A percentile compares a stretch with the other conserved stretches of the same genome.
These are phyloP conservation scores for Balamuthia mandrillaris DNA, from an alignment of 208 protist genomes.

Conservation along the genomic window DNA sequence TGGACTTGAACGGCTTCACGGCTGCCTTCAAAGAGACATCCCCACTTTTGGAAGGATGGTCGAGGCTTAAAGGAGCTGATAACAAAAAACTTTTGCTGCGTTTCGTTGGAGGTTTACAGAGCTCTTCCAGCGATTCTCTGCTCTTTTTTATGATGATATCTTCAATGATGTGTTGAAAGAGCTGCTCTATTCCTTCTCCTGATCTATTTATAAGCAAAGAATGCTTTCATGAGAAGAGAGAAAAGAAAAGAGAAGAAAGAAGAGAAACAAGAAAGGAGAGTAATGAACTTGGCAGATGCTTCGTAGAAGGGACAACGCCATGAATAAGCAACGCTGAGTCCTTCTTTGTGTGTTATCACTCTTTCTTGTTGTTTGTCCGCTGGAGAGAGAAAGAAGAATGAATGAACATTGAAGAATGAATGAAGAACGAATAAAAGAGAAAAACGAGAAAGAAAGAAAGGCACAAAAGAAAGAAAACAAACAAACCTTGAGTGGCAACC, in stretches of 20 bases:
- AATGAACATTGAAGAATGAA: neutral
- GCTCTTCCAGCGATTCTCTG: neutral
- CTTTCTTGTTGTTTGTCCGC: neutral
- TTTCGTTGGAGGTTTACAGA: neutral
- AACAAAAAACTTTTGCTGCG: neutral
- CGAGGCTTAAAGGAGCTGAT: neutral
- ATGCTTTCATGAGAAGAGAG: too few relatives aligned
- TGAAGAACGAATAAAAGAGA: neutral
- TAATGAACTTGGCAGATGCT: neutral
- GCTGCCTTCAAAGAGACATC: neutral
- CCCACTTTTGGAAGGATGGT: neutral
- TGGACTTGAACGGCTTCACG: conserved; percentile 6
- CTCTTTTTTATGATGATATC: neutral
- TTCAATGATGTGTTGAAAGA: conserved; percentile 7
- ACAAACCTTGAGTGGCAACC: conserved; percentile 1
- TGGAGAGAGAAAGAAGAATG: neutral
- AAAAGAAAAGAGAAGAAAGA: too few relatives aligned
- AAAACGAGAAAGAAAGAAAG: neutral
- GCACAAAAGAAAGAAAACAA: neutral
- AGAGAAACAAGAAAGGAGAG: too few relatives aligned
- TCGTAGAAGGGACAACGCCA: conserved; percentile 21
- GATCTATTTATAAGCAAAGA: neutral
- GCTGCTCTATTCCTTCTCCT: neutral
- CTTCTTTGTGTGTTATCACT: conserved; percentile 24
- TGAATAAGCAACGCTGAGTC: neutral